Conservation (phyloP, 2,329 filamentous ascomycete genomes). For the Dothideomycetes sp. region DNA sequence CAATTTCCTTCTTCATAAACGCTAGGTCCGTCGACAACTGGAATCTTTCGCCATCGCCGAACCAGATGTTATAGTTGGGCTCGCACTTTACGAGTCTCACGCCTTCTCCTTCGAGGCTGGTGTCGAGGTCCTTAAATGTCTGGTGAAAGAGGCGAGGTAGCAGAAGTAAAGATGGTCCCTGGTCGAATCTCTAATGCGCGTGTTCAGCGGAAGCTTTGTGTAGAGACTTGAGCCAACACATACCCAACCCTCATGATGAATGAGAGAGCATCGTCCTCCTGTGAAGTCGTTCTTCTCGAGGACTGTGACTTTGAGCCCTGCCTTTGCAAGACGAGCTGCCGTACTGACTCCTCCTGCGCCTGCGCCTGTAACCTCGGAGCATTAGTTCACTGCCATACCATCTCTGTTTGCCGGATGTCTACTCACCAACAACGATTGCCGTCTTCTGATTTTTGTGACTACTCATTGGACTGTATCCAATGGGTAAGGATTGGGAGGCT, state of each 20-base stretch:
- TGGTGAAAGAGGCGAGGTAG: slow-evolving; percentile 61
- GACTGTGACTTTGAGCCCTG: slow-evolving; percentile 61
- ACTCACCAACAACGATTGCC: slow-evolving; percentile 43
- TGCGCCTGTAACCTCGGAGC: slow-evolving; percentile 37
- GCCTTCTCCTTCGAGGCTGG: slow-evolving; percentile 53
- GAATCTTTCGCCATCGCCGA: slow-evolving; percentile 55
- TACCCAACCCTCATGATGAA: slow-evolving; percentile 45
- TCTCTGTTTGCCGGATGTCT: slow-evolving; percentile 1
- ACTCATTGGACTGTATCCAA: background rate
- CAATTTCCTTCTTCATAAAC: slow-evolving; percentile 60
- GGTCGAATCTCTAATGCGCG: slow-evolving; percentile 56
- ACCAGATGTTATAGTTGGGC: slow-evolving; percentile 67
- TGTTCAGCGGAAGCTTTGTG: background rate
- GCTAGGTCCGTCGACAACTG: slow-evolving; percentile 55
- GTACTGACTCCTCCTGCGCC: slow-evolving; percentile 63
- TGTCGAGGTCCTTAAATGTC: slow-evolving; percentile 58
- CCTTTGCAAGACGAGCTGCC: slow-evolving; percentile 58
- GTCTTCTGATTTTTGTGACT: slow-evolving; percentile 25
- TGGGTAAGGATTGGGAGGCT: background rate
- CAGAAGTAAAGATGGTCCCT: slow-evolving; percentile 63
- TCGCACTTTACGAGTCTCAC: slow-evolving; percentile 60
- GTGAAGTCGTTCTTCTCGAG: slow-evolving; percentile 68
- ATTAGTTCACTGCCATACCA: slow-evolving; percentile 8
- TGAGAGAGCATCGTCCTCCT: slow-evolving; percentile 59
- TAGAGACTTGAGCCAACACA: background rate